Conservation (phyloP, 2,329 filamentous ascomycete genomes). For the Penicillium oxalicum region DNA sequence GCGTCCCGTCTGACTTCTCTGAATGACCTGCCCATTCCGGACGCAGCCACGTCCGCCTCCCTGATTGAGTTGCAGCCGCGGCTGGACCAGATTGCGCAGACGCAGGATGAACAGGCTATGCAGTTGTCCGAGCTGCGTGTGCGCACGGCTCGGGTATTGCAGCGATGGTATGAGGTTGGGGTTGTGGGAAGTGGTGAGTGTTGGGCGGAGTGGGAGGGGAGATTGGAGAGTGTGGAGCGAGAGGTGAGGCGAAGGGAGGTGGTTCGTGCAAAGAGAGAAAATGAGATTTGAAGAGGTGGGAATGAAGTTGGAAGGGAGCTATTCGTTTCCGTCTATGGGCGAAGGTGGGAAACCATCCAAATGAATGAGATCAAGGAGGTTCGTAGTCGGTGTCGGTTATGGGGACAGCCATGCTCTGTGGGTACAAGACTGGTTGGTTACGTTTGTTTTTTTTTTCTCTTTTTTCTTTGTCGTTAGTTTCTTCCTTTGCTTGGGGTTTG, state of each 20-base stretch:
- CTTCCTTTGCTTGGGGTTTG: not conserved
- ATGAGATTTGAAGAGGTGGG: constrained; percentile 28
- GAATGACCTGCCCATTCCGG: constrained; percentile 43
- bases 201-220: constrained; percentile 65
- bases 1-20: constrained; percentile 45
- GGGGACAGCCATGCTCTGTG: no score
- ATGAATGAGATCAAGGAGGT: no score
- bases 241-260: constrained; percentile 59
- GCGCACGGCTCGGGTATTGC: constrained; percentile 47
- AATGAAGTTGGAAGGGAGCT: not conserved
- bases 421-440: no score
- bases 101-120: constrained; percentile 36
- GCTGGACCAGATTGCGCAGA: constrained; percentile 31
- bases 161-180: constrained; percentile 68
- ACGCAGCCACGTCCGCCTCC: constrained; percentile 36
- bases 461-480: no score
- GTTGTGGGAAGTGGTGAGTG: constrained; percentile 62
- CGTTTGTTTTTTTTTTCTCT: no score
- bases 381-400: no score
- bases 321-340: constrained; percentile 10
- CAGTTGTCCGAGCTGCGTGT: constrained; percentile 39
- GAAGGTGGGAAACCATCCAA: not conserved
- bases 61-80: constrained; percentile 41
- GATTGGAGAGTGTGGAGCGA: constrained; percentile 61
- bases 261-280: constrained; percentile 49